Percentiles rank a stretch among this genome's conserved stretches.
These are phyloP conservation scores for Scedosporium apiospermum DNA, from an alignment of 2,329 filamentous ascomycete species.

Conservation along the genomic window DNA sequence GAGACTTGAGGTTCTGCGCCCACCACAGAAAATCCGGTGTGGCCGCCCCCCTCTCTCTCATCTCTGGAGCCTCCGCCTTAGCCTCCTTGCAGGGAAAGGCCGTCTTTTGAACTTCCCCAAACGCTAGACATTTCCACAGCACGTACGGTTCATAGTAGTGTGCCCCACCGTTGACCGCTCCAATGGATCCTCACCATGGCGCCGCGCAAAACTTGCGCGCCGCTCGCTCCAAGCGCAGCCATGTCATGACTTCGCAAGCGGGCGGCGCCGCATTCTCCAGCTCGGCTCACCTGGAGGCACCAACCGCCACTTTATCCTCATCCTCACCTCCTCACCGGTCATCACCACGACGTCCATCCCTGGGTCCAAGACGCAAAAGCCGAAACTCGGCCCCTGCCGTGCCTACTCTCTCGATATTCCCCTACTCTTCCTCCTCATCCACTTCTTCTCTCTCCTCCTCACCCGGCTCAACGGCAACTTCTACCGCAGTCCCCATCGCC, in stretches of 20 bases:
- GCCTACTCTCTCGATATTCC: not conserved
- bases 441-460: not conserved
- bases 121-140: not conserved
- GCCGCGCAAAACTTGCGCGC: slow-evolving; percentile 1
- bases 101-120: not conserved
- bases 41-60: not conserved
- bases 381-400: not conserved
- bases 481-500: not conserved
- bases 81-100: not conserved
- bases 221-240: not conserved
- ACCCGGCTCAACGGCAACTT: not conserved
- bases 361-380: not conserved
- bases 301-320: not conserved
- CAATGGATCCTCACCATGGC: not conserved
- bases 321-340: not conserved
- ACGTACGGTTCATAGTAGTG: not conserved
- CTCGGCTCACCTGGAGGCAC: not conserved
- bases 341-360: not conserved
- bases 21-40: not conserved
- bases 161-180: not conserved
- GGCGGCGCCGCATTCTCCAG: not conserved
- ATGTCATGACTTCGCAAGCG: not conserved
- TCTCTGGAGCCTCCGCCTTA: not conserved
- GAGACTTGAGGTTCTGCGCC: not conserved
- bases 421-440: not conserved